Percentiles rank a stretch among this genome's conserved stretches.
These are phyloP conservation scores for Eucalyptus sp. DNA, from an alignment of 345 rosid species.

Conservation along the genomic window DNA sequence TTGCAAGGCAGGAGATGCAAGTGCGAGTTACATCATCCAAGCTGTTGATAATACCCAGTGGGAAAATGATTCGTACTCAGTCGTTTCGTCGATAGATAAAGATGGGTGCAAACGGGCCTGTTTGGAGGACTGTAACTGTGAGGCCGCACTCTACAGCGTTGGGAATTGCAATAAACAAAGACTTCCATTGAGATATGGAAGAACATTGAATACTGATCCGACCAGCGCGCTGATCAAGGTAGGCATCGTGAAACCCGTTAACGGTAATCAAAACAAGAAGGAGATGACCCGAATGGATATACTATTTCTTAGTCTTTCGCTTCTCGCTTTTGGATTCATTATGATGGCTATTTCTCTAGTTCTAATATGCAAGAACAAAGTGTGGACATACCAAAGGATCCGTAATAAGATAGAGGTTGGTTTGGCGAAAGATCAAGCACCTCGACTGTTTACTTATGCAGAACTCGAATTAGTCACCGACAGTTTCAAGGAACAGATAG, in stretches of 20 bases:
- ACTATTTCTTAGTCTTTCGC: not conserved
- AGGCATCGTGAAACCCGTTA: not conserved
- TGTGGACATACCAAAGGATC: not conserved
- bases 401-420: not conserved
- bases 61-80: not conserved
- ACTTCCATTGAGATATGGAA: slow-evolving; percentile 15
- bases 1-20: not conserved
- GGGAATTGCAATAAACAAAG: slow-evolving; percentile 1
- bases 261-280: not conserved
- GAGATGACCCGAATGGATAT: not conserved
- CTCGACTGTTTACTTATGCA: not conserved
- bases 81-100: not conserved
- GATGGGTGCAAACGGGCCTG: slow-evolving; percentile 5
- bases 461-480: not conserved
- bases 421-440: not conserved
- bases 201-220: not conserved
- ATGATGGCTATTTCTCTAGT: not conserved
- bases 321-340: not conserved
- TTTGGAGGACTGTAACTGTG: slow-evolving; percentile 7
- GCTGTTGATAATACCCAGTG: not conserved
- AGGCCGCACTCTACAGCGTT: slow-evolving; percentile 1
- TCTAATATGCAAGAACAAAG: not conserved
- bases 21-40: not conserved
- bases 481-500: slow-evolving; percentile 8
- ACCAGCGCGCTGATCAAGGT: slow-evolving; percentile 4